Evolutionary conservation across 257 asterid genomes (phyloP).

Genomic region (Coffea eugenioides): DNA sequence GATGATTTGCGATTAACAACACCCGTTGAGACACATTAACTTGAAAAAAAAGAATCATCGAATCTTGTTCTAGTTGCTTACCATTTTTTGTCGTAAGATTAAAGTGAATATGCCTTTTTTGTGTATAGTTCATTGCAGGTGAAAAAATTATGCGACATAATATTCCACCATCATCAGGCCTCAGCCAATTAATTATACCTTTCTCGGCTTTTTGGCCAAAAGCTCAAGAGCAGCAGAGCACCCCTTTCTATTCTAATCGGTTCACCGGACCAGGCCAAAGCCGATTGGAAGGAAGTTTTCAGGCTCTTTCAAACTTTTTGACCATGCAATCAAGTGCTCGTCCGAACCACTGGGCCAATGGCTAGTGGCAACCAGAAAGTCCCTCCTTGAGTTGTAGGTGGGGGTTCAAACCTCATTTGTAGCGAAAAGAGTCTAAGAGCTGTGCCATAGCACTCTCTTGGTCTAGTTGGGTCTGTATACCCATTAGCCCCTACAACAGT

Average conservation of each 20-base stretch:
- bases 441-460: no score
- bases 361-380: no score
- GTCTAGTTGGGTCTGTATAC: no score
- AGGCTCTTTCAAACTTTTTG: background rate
- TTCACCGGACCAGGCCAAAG: no score
- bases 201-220: no score
- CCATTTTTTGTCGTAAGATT: background rate
- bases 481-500: no score
- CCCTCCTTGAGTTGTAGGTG: no score
- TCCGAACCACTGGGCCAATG: background rate
- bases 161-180: background rate
- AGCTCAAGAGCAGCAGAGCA: no score
- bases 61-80: slow-evolving; percentile 6
- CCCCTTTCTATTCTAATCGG: no score
- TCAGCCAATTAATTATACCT: background rate
- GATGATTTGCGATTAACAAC: background rate
- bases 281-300: background rate
- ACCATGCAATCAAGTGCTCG: background rate
- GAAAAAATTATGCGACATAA: background rate
- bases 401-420: no score
- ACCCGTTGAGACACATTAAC: background rate
- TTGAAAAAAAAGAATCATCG: background rate
- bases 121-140: background rate
- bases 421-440: no score
- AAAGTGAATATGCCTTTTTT: slow-evolving; percentile 9